Evolutionary conservation across 2,329 filamentous ascomycete species (phyloP), one percentile per base, ranked within the genome.

Genomic region (Alternaria sp.): DNA sequence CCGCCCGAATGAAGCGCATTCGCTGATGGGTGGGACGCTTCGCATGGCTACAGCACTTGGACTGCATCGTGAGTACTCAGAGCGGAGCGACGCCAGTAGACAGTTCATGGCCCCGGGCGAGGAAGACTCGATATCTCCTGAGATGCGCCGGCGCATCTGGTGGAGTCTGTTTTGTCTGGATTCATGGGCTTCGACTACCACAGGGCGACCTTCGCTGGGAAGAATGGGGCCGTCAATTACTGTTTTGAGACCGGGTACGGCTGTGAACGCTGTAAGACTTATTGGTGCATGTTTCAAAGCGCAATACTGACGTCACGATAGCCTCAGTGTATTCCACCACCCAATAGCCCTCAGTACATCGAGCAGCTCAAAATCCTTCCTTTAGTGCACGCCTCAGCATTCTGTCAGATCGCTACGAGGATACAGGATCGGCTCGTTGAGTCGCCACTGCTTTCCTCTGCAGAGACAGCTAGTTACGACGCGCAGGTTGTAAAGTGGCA

Each of bases 371-470:
- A 89, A 59, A 88, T 91, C 58, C 83, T 93, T 5, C 91, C 91
- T 0, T 80, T 93, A 15, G 88, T 92, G 26, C 90, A 94, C 78
- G 93, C 92, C 75, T 90, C 92, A 66, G 88, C 89, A 54, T 94
- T 94, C 79, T 93, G 91, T 81, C 91, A 91, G 77, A 91, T 95
- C 63, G 89, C 91, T 19, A 93, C 91, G 0, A 87, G 88, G 64
- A 91, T 94, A 60, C 92, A 95, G 75, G 91, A 95, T 72, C 86
- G 89, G 56, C 84, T 95, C 3, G 90, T 91, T 15, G 88, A 90
- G 57, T 87, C 88, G 2, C 90, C 91, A 0, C 82, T 92, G 2
- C 85, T 93, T 3, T 85, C 86, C n/a, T 83, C 86, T 28, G 86
- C 89, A 28, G 90, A 93, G 72, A 88, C 91, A 19, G 84, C 86